phyloP scores from a whole-genome alignment of 495 filamentous ascomycete genomes.

The Coniosporium apollinis region DNA sequence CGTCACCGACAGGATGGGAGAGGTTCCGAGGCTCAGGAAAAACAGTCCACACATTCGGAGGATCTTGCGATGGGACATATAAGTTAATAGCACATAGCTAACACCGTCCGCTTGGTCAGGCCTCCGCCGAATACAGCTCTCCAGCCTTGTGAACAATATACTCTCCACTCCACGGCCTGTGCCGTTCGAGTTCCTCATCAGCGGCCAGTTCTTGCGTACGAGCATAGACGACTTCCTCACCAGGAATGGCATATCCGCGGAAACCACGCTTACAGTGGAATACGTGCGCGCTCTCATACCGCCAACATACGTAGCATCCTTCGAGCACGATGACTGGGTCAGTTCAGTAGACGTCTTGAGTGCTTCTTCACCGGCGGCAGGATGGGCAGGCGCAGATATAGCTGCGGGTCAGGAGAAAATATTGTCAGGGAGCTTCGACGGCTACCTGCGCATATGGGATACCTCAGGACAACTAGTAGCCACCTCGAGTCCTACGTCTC shows the following conservation, averaged over 20 bases:
- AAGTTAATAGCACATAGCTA: constrained; percentile 3
- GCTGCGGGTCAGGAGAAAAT: constrained; percentile 46
- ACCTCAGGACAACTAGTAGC: constrained; percentile 62
- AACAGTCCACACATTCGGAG: not conserved
- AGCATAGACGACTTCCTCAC: constrained; percentile 80
- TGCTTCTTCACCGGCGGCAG: constrained; percentile 40
- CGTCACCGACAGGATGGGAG: not conserved
- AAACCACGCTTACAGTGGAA: constrained; percentile 73
- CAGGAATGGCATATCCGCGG: constrained; percentile 68
- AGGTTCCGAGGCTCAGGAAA: not conserved
- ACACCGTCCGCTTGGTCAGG: constrained; percentile 29
- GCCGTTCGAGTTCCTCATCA: constrained; percentile 90
- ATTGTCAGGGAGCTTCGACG: constrained; percentile 81
- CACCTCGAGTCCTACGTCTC: constrained; percentile 41
- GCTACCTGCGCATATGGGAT: constrained; percentile 74
- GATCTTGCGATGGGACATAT: not conserved
- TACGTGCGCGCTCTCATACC: constrained; percentile 86
- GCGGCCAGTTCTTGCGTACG: constrained; percentile 75
- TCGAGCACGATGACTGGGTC: constrained; percentile 95
- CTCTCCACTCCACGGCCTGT: constrained; percentile 60
- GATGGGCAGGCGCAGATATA: constrained; percentile 31
- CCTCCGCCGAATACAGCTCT: constrained; percentile 77
- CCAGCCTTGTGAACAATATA: constrained; percentile 83
- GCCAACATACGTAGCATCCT: constrained; percentile 67
- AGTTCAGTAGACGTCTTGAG: constrained; percentile 79